Evolutionary conservation across 164 flowering plant genomes (phyloP).

Genomic region (Nelumbo lutea): DNA sequence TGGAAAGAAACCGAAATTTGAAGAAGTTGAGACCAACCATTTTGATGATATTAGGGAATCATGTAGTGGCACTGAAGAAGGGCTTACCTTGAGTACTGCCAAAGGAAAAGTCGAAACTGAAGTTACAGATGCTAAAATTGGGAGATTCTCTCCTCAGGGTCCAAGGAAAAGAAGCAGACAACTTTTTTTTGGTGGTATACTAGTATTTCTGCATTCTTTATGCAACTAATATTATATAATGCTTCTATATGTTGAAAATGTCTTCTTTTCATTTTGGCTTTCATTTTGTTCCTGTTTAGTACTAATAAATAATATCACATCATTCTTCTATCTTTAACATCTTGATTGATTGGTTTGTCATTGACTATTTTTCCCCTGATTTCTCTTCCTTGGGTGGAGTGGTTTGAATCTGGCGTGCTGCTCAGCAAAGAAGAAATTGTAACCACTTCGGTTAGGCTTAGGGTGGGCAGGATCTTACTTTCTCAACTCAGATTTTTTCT

Average conservation of each 20-base stretch:
- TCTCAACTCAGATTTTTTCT: no score
- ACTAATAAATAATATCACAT: no score
- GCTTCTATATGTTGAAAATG: neutral
- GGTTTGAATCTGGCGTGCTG: no score
- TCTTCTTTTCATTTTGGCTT: no score
- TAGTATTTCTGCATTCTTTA: neutral
- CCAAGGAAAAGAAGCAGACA: slow-evolving; percentile 52
- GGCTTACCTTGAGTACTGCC: slow-evolving; percentile 26
- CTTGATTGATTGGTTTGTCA: no score
- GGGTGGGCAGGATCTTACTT: no score
- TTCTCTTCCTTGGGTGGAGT: no score
- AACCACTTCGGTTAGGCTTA: no score
- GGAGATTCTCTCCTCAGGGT: slow-evolving; percentile 30
- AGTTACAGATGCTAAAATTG: slow-evolving; percentile 28
- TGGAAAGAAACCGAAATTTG: slow-evolving; percentile 32
- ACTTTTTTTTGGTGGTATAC: slow-evolving; percentile 40
- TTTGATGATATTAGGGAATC: slow-evolving; percentile 59
- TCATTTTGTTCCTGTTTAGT: no score
- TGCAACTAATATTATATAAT: neutral
- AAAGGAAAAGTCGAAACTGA: slow-evolving; percentile 39
- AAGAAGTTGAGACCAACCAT: slow-evolving; percentile 24
- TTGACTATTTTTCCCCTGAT: no score
- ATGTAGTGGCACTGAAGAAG: slow-evolving; percentile 71
- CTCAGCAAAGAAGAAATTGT: no score
- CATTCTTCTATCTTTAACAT: no score